Evolutionary conservation across 116 monocot genomes (phyloP).

Genomic region (Posidonia oceanica): DNA sequence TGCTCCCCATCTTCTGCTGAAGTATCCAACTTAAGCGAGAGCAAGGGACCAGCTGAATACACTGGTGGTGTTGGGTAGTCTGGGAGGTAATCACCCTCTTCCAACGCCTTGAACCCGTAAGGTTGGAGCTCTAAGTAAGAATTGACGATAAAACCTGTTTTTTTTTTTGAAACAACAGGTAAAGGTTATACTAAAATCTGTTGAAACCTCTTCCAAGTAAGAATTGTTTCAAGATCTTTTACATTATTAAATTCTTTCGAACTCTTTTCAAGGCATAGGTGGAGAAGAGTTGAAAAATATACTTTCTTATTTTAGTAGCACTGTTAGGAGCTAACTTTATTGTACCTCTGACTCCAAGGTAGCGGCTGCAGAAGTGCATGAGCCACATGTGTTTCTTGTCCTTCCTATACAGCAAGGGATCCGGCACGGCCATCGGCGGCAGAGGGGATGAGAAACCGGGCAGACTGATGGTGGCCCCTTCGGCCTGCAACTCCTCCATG

Average conservation of each 20-base stretch:
- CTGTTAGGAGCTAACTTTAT: no score
- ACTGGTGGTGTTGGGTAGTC: constrained; percentile 4
- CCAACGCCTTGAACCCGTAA: background rate
- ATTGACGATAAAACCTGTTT: constrained; percentile 29
- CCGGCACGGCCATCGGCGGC: constrained; percentile 10
- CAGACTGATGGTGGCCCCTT: background rate
- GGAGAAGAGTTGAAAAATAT: background rate
- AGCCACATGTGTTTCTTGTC: background rate
- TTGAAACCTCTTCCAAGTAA: no score
- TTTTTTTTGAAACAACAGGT: no score
- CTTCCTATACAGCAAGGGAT: background rate
- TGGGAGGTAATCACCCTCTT: background rate
- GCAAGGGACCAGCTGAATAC: constrained; percentile 28
- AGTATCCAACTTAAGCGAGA: background rate
- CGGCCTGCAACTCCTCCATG: constrained; percentile 1
- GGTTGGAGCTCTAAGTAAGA: constrained; percentile 32
- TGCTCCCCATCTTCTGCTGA: background rate
- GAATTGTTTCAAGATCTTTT: no score
- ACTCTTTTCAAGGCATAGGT: no score
- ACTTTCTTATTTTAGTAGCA: no score
- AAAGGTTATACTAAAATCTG: no score
- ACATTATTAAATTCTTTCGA: no score
- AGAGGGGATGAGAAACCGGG: constrained; percentile 12
- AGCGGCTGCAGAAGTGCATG: background rate
- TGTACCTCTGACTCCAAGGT: background rate